A percentile compares a stretch with the other conserved stretches of the same genome.
Conservation (phyloP, 495 filamentous ascomycete species). For the Hypomontagnella submonticulosa region DNA sequence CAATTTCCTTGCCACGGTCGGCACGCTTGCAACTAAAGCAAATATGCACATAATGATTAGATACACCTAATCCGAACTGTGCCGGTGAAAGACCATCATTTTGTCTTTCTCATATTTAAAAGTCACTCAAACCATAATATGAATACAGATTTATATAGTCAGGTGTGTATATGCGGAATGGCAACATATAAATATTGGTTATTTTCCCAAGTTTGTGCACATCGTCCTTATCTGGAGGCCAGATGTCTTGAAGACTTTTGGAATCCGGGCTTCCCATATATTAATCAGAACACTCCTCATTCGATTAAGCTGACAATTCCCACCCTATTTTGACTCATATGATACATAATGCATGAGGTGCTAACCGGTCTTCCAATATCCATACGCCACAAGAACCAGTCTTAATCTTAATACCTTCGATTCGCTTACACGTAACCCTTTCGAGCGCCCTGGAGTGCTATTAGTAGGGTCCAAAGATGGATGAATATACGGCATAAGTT, state of each 20-base stretch:
- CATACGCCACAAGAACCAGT: conserved; percentile 43
- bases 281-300: conserved; percentile 21
- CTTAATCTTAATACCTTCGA: conserved; percentile 24
- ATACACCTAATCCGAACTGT: too few species aligned
- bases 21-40: conserved; percentile 2
- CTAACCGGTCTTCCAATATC: conserved; percentile 34
- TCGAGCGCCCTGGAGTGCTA: conserved; percentile 58
- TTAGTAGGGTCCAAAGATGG: conserved; percentile 20
- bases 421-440: conserved; percentile 67
- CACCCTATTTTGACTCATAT: conserved; percentile 40
- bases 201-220: too few species aligned
- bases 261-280: conserved; percentile 12
- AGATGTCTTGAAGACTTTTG: neutral
- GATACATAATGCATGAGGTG: conserved; percentile 35
- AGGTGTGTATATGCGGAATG: too few species aligned
- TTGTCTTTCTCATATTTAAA: too few species aligned
- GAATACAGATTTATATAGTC: too few species aligned
- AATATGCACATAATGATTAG: conserved; percentile 1
- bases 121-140: too few species aligned
- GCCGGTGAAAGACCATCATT: too few species aligned
- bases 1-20: neutral
- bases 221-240: neutral
- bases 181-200: too few species aligned
- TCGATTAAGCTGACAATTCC: conserved; percentile 24
- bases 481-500: neutral